These are phyloP conservation scores for Chlamydomonas sp. DNA, from an alignment of 139 green algal species.

Conservation along the genomic window DNA sequence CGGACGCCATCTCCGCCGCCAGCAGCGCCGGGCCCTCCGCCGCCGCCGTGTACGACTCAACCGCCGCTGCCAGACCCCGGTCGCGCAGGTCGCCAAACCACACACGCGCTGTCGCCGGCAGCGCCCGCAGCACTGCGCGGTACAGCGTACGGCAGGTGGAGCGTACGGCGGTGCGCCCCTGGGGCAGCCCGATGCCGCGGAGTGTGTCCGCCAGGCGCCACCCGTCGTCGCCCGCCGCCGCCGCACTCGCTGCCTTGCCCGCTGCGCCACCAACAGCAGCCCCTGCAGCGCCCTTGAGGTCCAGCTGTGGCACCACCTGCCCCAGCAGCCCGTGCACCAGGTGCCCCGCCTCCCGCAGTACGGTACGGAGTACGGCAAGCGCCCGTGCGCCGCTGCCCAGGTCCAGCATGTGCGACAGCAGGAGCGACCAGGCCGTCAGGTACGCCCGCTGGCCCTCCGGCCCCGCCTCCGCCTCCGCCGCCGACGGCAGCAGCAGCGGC, in stretches of 20 bases:
- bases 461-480: neutral
- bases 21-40: slow-evolving; percentile 83
- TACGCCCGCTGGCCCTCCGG: neutral
- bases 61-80: slow-evolving; percentile 48
- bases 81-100: slow-evolving; percentile 91
- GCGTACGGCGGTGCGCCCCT: neutral
- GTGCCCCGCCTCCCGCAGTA: slow-evolving; percentile 22
- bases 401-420: slow-evolving; percentile 53
- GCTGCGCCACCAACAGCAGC: neutral
- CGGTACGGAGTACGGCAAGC: slow-evolving; percentile 1
- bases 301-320: slow-evolving; percentile 18
- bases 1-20: slow-evolving; percentile 74
- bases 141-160: slow-evolving; percentile 58
- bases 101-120: slow-evolving; percentile 79
- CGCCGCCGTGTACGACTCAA: slow-evolving; percentile 87
- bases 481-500: slow-evolving; percentile 26
- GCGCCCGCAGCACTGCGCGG: slow-evolving; percentile 65
- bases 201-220: slow-evolving; percentile 40
- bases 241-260: neutral
- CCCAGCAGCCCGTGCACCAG: slow-evolving; percentile 28
- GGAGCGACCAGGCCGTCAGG: slow-evolving; percentile 61
- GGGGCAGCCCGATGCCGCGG: slow-evolving; percentile 21
- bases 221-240: neutral
- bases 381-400: neutral
- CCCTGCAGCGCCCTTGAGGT: neutral